phyloP scores from a whole-genome alignment of 176 grass and related monocot genomes.

The Bonia amplexicaulis region DNA sequence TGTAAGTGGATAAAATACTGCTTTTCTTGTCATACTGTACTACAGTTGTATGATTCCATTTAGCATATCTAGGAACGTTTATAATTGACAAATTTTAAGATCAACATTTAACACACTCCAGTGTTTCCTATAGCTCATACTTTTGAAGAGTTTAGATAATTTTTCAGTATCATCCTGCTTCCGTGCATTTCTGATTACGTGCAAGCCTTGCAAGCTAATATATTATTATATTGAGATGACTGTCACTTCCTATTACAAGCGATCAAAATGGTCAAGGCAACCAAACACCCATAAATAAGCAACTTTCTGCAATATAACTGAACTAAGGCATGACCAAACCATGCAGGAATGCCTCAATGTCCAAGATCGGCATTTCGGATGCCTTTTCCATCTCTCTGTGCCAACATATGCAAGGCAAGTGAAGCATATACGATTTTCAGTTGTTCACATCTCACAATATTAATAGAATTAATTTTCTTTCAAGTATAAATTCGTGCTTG shows the following conservation, averaged over 20 bases:
- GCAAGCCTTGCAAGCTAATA: neutral
- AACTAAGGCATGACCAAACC: too few relatives aligned
- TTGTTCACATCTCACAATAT: too few relatives aligned
- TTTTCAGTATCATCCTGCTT: neutral
- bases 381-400: too few relatives aligned
- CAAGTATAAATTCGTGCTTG: too few relatives aligned
- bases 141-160: neutral
- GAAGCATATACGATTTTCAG: too few relatives aligned
- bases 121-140: neutral
- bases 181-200: neutral
- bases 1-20: conserved; percentile 60
- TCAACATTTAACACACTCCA: neutral
- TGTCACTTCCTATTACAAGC: neutral
- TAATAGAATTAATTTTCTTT: too few relatives aligned
- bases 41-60: conserved; percentile 8
- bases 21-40: neutral
- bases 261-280: too few relatives aligned
- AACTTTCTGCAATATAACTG: too few relatives aligned
- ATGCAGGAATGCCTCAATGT: too few relatives aligned
- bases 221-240: conserved; percentile 7
- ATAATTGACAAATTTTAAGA: neutral
- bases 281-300: too few relatives aligned
- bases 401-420: too few relatives aligned
- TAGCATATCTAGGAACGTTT: conserved; percentile 2
- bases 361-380: too few relatives aligned